Evolutionary conservation across 208 protist species (phyloP), one percentile per base, ranked within the genome.

Genomic region (Acanthamoeba sp.): DNA sequence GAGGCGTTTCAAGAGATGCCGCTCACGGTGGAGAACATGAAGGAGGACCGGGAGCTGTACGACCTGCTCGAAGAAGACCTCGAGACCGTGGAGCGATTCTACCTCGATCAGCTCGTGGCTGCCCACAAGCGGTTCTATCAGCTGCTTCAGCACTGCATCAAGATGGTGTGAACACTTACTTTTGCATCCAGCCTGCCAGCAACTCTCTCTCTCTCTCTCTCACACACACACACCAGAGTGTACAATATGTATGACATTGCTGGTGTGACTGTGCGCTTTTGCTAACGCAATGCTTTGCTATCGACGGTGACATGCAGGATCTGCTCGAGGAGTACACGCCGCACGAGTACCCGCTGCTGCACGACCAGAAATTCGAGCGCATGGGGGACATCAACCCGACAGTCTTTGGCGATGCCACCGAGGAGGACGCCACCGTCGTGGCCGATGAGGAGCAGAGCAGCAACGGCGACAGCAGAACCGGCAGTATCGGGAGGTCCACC

Each of bases 11-110:
- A 80, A 22, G 38, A 80, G 36, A 45, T 80, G 69, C 36, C 32
- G 38, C 20, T 80, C 18, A 45, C 32, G 24, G 38, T 80, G 36
- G 32, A 38, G n/a, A 38, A 48, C 38, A 38, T 80, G 32, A 80
- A 80, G n/a, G 69, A 80, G 38, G 69, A 80, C n/a, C 69, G 32
- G 20, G 38, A 80, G 69, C 38, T 80, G 24, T 80, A 80, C 69
- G 69, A 80, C 32, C 32, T 80, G n/a, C 38, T 48, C 38, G 69
- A 80, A 22, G 36, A 45, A 32, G 38, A 80, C 38, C 69, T 80
- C 20, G 69, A 80, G 20, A 80, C 69, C 38, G 32, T 38, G 18
- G 69, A 80, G 38, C 36, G 38, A 6, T 80, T 80, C 38, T 80
- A 80, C 38, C 29, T 48, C 69, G 69, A 80, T 22, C 69, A 80